Conservation (phyloP, 2,329 filamentous ascomycete genomes). For the Sphaerulina populicola region DNA sequence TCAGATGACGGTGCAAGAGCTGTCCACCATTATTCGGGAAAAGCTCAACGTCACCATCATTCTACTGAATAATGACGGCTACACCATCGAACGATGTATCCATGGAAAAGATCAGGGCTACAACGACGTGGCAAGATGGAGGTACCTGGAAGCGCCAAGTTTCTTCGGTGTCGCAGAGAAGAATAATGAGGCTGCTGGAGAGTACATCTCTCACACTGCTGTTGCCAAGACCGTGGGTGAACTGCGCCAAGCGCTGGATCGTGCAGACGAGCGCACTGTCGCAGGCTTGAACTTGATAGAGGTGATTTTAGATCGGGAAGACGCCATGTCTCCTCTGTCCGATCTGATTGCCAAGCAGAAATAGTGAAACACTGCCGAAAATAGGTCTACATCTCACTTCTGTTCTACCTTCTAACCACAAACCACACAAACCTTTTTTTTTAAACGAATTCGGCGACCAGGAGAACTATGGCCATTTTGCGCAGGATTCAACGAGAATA, state of each 20-base stretch:
- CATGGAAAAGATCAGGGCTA: conserved; percentile 34
- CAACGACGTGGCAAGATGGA: conserved; percentile 16
- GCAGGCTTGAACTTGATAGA: conserved; percentile 9
- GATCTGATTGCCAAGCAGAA: conserved; percentile 10
- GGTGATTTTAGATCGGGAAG: conserved; percentile 11
- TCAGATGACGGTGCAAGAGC: conserved; percentile 51
- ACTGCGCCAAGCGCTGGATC: conserved; percentile 3
- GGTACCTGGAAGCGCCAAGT: conserved; percentile 9
- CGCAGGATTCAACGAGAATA: neutral
- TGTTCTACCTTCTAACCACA: too few species aligned
- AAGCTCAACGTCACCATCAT: conserved; percentile 35
- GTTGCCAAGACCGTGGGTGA: conserved; percentile 7
- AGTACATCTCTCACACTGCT: conserved; percentile 4
- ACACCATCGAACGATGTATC: conserved; percentile 43
- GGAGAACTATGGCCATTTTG: neutral
- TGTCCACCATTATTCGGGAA: conserved; percentile 52
- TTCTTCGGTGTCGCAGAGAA: conserved; percentile 11
- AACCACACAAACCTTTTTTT: too few species aligned
- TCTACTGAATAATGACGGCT: conserved; percentile 41
- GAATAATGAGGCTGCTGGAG: neutral
- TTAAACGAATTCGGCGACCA: too few species aligned
- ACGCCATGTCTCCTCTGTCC: conserved; percentile 8
- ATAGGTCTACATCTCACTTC: too few species aligned
- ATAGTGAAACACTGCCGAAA: neutral
- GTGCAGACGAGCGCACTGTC: conserved; percentile 2